Evolutionary conservation across 371 early-diverging fungal species (phyloP), one percentile per base, ranked within the genome.

Genomic region (Globomyces sp.): DNA sequence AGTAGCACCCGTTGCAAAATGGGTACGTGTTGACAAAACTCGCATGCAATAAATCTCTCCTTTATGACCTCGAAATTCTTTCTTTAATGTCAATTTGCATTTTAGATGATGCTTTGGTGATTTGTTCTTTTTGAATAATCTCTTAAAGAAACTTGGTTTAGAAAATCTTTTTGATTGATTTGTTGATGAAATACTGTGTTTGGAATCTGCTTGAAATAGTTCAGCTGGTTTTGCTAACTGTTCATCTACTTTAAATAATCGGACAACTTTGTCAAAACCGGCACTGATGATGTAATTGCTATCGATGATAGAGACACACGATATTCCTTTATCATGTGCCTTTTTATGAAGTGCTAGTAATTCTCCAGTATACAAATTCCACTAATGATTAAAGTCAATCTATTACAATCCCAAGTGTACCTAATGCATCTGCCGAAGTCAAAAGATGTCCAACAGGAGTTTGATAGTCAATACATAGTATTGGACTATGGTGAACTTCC

Each of bases 351-450:
- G 8, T 6, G 70, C 67, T 5, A 78, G 39, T 4, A 45, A 40
- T 43, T 45, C 59, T 6, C 78, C 78, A 4, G 75, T 73, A 39
- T 73, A 72, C 13, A 58, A n/a, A 51, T 75, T 78, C 78, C 78
- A 78, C 13, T 24, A 24, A 24, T 24, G 24, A 24, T 24, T 24
- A 24, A 24, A 24, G 24, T 24, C 24, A 24, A 24, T 24, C 24
- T 24, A 24, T 24, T 24, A 24, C 24, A 24, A 78, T 41, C 1
- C 61, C 50, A 40, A 78, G 46, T 13, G 51, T 49, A 8, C 78
- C 78, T 1, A 65, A 36, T 2, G 60, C 60, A 64, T 78, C 78
- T 24, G 70, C 78, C 39, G 70, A 66, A 4, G 64, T 71, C 24
- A 71, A 6, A 9, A 75, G 13, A 34, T 63, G 49, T 4, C 53